These are phyloP conservation scores for Pezicula rhizophila DNA, from an alignment of 2,329 filamentous ascomycete genomes.

Conservation along the genomic window DNA sequence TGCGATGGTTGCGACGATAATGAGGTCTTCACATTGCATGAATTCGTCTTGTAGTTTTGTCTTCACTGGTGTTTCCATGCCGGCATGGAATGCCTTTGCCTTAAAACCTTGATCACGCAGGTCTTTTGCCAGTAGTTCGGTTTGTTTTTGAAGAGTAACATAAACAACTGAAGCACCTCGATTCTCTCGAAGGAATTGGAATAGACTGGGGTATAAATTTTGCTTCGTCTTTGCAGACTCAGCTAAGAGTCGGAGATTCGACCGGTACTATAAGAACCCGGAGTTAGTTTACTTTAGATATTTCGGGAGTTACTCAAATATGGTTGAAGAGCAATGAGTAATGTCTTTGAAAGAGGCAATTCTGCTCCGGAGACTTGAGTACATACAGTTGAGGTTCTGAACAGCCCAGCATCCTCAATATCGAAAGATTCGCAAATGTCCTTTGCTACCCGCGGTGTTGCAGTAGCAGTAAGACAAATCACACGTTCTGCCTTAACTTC, in stretches of 20 bases:
- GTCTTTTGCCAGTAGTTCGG: slow-evolving; percentile 36
- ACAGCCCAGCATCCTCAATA: slow-evolving; percentile 44
- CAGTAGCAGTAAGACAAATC: slow-evolving; percentile 54
- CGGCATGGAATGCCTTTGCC: slow-evolving; percentile 43
- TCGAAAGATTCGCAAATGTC: slow-evolving; percentile 49
- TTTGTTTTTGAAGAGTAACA: slow-evolving; percentile 50
- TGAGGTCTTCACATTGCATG: slow-evolving; percentile 38
- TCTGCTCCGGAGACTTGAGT: too few relatives aligned
- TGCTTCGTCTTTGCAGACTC: slow-evolving; percentile 34
- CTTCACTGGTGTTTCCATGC: slow-evolving; percentile 40
- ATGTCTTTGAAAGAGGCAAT: too few relatives aligned
- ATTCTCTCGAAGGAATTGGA: slow-evolving; percentile 42
- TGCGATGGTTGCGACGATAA: slow-evolving; percentile 50
- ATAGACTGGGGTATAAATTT: slow-evolving; percentile 39
- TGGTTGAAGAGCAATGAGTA: too few relatives aligned
- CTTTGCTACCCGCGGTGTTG: slow-evolving; percentile 47
- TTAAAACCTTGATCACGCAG: slow-evolving; percentile 34
- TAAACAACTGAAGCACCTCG: slow-evolving; percentile 55
- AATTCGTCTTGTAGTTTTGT: slow-evolving; percentile 44
- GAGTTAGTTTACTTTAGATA: too few relatives aligned
- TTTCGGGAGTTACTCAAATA: too few relatives aligned
- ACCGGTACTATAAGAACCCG: slow-evolving; percentile 35
- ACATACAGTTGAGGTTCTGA: slow-evolving; percentile 43
- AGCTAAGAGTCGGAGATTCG: slow-evolving; percentile 47
- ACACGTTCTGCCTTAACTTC: slow-evolving; percentile 53